Evolutionary conservation across 2,329 filamentous ascomycete genomes (phyloP).

Genomic region (Sporothrix variecibatus): DNA sequence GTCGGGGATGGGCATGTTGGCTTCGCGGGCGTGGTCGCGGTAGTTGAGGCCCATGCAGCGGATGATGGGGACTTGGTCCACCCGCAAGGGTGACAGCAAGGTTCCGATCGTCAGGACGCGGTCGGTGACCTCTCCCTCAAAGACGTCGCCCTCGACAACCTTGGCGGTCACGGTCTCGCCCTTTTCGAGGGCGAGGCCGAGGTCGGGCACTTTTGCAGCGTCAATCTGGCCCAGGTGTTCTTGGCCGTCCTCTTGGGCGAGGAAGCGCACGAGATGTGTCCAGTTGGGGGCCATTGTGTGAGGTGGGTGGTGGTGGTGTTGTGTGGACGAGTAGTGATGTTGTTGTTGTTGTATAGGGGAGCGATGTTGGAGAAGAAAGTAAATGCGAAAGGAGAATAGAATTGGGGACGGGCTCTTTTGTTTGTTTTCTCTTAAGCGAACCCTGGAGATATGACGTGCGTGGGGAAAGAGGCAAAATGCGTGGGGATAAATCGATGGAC

Average conservation of each 20-base stretch:
- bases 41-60: slow-evolving; percentile 52
- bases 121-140: slow-evolving; percentile 40
- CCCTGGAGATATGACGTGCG: background rate
- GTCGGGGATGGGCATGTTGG: slow-evolving; percentile 41
- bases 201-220: slow-evolving; percentile 37
- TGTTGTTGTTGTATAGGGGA: background rate
- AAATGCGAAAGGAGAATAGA: no score
- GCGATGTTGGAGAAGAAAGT: background rate
- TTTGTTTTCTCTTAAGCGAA: background rate
- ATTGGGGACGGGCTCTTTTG: background rate
- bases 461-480: no score
- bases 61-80: slow-evolving; percentile 43
- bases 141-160: slow-evolving; percentile 40
- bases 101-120: slow-evolving; percentile 33
- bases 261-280: slow-evolving; percentile 46
- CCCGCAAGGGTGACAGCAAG: slow-evolving; percentile 41
- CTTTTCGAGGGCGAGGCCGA: slow-evolving; percentile 40
- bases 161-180: slow-evolving; percentile 40
- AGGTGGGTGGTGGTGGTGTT: background rate
- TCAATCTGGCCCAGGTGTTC: slow-evolving; percentile 45
- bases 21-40: slow-evolving; percentile 44
- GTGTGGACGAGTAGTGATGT: background rate
- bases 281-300: slow-evolving; percentile 33
- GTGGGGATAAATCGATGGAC: no score
- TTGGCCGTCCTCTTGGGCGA: slow-evolving; percentile 45